Evolutionary conservation across 768 basidiomycete genomes (phyloP).

Genomic region (Hericium coralloides): DNA sequence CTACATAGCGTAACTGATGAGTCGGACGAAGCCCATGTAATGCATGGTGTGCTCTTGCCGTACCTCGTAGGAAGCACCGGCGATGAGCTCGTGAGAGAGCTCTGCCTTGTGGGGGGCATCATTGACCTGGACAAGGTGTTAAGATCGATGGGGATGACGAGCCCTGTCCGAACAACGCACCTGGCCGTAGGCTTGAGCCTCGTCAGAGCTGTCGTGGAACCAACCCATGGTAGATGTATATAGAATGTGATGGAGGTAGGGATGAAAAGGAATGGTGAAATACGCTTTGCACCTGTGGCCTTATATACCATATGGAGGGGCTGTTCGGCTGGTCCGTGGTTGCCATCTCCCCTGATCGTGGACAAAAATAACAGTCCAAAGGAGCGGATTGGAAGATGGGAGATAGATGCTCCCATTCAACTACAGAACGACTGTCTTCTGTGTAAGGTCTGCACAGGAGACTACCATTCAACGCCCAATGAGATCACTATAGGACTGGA

Average conservation of each 20-base stretch:
- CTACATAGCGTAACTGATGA: constrained; percentile 20
- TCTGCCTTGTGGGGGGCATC: constrained; percentile 47
- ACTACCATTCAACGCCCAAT: too few species aligned
- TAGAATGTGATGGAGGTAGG: background rate
- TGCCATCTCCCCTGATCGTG: background rate
- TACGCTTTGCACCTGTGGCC: background rate
- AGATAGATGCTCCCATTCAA: background rate
- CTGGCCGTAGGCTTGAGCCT: constrained; percentile 33
- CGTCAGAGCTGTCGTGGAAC: constrained; percentile 32
- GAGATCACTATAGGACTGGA: too few species aligned
- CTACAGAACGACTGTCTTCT: too few species aligned
- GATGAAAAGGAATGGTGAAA: background rate
- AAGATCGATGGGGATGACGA: background rate
- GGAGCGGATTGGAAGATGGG: background rate
- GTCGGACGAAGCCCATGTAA: background rate
- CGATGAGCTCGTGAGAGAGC: constrained; percentile 59
- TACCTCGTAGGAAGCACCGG: constrained; percentile 59
- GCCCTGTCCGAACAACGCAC: constrained; percentile 16
- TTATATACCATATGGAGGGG: background rate
- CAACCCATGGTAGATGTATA: constrained; percentile 29
- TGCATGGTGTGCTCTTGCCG: background rate
- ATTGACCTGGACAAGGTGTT: constrained; percentile 27
- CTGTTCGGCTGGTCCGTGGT: background rate
- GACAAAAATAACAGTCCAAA: background rate
- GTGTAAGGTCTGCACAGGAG: too few species aligned